phyloP scores from a whole-genome alignment of 2,329 filamentous ascomycete species.

The Boeremia exigua region DNA sequence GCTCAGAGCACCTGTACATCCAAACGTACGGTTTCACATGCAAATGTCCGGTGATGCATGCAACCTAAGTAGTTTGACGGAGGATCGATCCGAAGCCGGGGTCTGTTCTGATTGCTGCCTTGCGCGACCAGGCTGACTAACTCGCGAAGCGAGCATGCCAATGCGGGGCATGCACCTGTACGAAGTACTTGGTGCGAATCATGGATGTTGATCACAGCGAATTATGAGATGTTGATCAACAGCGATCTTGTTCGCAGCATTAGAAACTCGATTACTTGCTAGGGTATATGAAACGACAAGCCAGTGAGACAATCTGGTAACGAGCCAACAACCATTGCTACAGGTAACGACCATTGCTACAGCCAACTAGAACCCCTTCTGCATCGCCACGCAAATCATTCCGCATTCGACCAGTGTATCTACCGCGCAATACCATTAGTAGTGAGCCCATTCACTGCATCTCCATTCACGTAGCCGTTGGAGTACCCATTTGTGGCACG shows the following conservation, averaged over 20 bases:
- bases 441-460: slow-evolving; percentile 15
- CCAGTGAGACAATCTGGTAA: background rate
- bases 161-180: background rate
- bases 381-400: no score
- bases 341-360: no score
- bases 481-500: slow-evolving; percentile 6
- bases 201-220: background rate
- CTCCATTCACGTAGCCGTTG: slow-evolving; percentile 15
- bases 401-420: background rate
- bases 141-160: background rate
- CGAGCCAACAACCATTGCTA: background rate
- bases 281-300: slow-evolving; percentile 5
- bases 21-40: background rate
- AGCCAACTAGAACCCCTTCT: no score
- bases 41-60: background rate
- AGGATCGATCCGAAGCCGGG: background rate
- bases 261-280: background rate
- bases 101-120: background rate
- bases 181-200: background rate
- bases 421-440: slow-evolving; percentile 5
- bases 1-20: background rate
- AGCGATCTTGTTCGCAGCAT: background rate
- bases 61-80: background rate
- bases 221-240: no score
- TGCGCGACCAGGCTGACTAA: background rate